Base-by-base conservation (phyloP, 768 basidiomycete genomes). In the Pisolithus sp. region DNA sequence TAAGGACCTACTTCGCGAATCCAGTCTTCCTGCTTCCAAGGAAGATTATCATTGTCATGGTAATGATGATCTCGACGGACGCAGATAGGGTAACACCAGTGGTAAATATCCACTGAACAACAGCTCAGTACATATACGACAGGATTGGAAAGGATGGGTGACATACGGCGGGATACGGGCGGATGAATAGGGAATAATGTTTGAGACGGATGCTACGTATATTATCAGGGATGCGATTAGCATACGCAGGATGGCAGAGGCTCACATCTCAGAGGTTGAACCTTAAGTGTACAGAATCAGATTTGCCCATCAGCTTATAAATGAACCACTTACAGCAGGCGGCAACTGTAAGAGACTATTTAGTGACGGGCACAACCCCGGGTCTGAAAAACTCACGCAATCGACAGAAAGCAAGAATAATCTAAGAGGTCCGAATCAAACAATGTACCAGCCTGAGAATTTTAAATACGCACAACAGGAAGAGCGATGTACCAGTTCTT, bases 1-100 rank as follows among this genome's bases (percentile, higher is more conserved):
- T 4, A 24, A 28, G 6, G 0, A 15, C 40, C 52, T 49, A 68
- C 66, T 58, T 68, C 2, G 57, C 66, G 24, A 68, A 68, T 7
- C 60, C 66, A 1, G 66, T 68, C 48, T 53, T 69, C 51, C 66
- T 59, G 31, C 57, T 68, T 4, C 66, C 62, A 10, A 68, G 62
- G 62, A 68, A 68, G 45, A 61, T 59, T 1, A 69, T 59, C 66
- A 68, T 66, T 18, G 57, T 54, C 0, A 45, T 53, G 4, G 66
- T 68, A 34, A 68, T 69, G 30, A 69, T 68, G 15, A 68, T 15
- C 52, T 68, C 66, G 17, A 69, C 66, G 7, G 66, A 68, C 5
- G 66, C 66, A 2, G 66, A 68, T 7, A 68, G 55, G 3, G 68
- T 68, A 1, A 68, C 66, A 48, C 66, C 66, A 2, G 44, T 12